These are phyloP conservation scores for Apophysomyces elegans DNA, from an alignment of 371 early-diverging fungal species.

Conservation along the genomic window DNA sequence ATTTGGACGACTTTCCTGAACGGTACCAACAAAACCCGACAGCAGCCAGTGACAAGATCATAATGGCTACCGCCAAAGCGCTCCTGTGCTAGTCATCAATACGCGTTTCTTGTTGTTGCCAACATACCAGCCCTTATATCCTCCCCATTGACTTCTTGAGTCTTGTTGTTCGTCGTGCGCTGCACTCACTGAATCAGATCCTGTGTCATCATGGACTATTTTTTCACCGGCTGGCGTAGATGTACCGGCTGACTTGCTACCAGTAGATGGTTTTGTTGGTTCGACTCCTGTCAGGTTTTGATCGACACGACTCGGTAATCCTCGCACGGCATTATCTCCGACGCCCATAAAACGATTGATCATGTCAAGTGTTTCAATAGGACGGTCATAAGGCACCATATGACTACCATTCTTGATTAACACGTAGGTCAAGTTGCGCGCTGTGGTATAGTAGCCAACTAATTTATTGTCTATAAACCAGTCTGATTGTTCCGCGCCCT, in stretches of 20 bases:
- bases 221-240: constrained; percentile 14
- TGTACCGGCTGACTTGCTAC: neutral
- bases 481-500: constrained; percentile 30
- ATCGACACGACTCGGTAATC: constrained; percentile 38
- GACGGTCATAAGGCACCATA: constrained; percentile 83
- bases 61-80: constrained; percentile 32
- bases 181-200: neutral
- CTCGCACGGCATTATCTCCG: constrained; percentile 39
- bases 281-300: neutral
- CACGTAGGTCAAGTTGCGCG: constrained; percentile 74
- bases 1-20: constrained; percentile 11
- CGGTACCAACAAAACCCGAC: constrained; percentile 42
- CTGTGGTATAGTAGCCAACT: constrained; percentile 61
- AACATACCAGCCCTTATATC: constrained; percentile 31
- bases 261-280: neutral
- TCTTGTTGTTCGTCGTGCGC: neutral
- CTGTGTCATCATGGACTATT: neutral
- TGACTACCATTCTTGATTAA: constrained; percentile 74
- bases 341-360: constrained; percentile 77
- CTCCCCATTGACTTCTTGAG: constrained; percentile 16
- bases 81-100: constrained; percentile 23
- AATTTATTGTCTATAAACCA: constrained; percentile 65
- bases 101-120: neutral
- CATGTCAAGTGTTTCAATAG: constrained; percentile 70
- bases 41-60: constrained; percentile 28